Evolutionary conservation across 2,329 filamentous ascomycete species (phyloP).

Genomic region (Paracorniculantispora psalliotae): DNA sequence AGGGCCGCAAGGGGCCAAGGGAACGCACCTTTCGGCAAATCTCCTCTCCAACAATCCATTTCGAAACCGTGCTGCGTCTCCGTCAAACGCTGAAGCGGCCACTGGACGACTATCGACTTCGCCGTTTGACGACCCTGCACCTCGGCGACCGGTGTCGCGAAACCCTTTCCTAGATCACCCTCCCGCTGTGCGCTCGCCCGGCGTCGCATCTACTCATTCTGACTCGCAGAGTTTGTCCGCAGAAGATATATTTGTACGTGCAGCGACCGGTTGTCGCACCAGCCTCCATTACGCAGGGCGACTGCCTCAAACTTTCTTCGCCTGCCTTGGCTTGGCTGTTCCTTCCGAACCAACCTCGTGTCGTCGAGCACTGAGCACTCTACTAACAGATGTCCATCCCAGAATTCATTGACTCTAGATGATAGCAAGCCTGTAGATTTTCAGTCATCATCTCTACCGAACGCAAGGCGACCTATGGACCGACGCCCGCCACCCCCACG

Average conservation of each 20-base stretch:
- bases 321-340: background rate
- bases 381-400: constrained; percentile 4
- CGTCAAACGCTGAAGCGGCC: constrained; percentile 33
- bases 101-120: constrained; percentile 42
- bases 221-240: constrained; percentile 47
- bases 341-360: background rate
- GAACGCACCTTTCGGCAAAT: constrained; percentile 33
- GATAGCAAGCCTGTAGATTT: constrained; percentile 42
- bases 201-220: constrained; percentile 46
- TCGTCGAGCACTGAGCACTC: background rate
- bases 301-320: background rate
- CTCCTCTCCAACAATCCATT: constrained; percentile 80
- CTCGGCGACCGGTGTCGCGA: constrained; percentile 59
- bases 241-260: constrained; percentile 73
- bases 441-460: constrained; percentile 13
- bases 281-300: background rate
- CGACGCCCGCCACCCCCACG: background rate
- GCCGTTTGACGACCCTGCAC: constrained; percentile 53
- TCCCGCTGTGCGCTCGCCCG: constrained; percentile 36
- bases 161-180: constrained; percentile 70
- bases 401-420: constrained; percentile 66
- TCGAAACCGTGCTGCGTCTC: constrained; percentile 66
- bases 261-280: constrained; percentile 2
- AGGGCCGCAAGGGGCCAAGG: constrained; percentile 9
- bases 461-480: constrained; percentile 8